Evolutionary conservation across 495 filamentous ascomycete genomes (phyloP).

Genomic region (Massariosphaeria phaeospora): DNA sequence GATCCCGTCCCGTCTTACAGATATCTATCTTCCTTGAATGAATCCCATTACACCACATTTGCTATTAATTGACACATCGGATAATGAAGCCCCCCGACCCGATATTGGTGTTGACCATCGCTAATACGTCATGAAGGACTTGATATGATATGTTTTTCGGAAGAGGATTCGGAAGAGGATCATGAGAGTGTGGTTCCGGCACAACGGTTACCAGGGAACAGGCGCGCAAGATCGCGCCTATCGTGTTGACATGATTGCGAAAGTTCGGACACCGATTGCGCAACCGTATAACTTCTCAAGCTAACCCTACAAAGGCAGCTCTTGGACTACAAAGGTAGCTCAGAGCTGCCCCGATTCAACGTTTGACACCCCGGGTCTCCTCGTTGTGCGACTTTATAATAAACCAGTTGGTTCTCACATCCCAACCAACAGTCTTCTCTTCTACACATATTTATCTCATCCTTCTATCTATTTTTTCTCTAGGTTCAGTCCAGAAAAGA

Average conservation of each 20-base stretch:
- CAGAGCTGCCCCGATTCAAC: not conserved
- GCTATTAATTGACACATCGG: no score
- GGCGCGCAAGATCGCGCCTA: no score
- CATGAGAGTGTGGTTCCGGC: no score
- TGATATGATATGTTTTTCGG: no score
- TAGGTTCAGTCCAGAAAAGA: not conserved
- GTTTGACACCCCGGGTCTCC: not conserved
- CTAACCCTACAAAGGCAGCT: constrained; percentile 20
- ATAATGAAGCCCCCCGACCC: no score
- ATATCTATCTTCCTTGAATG: no score
- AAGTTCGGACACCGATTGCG: constrained; percentile 7
- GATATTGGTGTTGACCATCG: no score
- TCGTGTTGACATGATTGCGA: constrained; percentile 1
- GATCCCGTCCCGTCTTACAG: no score
- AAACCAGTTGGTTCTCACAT: not conserved
- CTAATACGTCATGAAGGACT: no score
- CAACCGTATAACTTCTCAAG: not conserved
- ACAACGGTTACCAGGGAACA: no score
- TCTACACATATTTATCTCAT: not conserved
- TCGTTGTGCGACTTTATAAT: not conserved
- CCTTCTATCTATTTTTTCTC: not conserved
- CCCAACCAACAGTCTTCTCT: not conserved
- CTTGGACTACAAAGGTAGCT: not conserved
- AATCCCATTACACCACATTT: no score
- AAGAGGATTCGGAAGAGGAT: no score